Percentiles rank a stretch among this genome's conserved stretches.
These are phyloP conservation scores for Leishmania martiniquensis DNA, from an alignment of 208 protist genomes.

Conservation along the genomic window DNA sequence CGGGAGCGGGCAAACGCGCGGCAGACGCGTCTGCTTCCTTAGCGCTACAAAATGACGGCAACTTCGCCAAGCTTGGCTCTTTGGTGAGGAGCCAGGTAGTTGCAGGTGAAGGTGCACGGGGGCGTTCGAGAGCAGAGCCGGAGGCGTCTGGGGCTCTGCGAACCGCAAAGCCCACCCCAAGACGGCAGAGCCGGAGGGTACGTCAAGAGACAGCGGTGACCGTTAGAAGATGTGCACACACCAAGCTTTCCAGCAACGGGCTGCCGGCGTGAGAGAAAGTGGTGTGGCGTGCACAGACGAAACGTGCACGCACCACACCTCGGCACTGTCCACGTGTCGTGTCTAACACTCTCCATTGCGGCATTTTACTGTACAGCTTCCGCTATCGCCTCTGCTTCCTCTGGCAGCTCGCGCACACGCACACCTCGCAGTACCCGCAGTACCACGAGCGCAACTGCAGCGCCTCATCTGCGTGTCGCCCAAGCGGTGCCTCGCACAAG, in stretches of 20 bases:
- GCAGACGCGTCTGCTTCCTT: neutral
- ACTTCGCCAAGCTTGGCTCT: neutral
- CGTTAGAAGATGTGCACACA: no score
- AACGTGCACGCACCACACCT: neutral
- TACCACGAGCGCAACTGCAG: constrained; percentile 49
- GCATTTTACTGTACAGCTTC: neutral
- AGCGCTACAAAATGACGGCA: neutral
- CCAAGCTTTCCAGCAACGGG: no score
- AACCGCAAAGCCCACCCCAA: neutral
- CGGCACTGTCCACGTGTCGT: neutral
- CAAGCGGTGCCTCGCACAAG: constrained; percentile 18
- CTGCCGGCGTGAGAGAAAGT: neutral
- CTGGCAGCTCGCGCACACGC: constrained; percentile 42
- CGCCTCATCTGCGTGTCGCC: constrained; percentile 11
- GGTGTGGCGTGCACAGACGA: neutral
- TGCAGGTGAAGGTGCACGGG: neutral
- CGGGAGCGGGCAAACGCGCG: neutral
- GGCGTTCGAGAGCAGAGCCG: neutral
- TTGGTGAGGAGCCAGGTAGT: neutral
- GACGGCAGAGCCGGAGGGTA: neutral
- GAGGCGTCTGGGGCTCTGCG: neutral
- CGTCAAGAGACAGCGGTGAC: neutral
- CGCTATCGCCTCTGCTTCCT: neutral
- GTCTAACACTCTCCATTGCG: neutral
- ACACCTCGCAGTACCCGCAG: constrained; percentile 66